Base-by-base conservation (phyloP, 192 early-diverging fungal species). In the Backusella tuberculispora region DNA sequence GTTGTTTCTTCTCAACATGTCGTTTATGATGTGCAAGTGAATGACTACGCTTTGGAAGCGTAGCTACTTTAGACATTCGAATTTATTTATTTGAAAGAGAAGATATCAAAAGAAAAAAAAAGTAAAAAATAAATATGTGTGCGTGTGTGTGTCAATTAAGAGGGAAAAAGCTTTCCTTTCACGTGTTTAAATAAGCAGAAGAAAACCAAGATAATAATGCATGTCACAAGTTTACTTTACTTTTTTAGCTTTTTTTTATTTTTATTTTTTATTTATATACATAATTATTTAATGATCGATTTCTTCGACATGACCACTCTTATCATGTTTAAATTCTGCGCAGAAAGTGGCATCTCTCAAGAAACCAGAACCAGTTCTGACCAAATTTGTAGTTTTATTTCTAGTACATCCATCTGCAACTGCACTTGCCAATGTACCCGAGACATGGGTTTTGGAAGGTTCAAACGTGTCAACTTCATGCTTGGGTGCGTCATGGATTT, bases 241-340 rank as follows among this genome's bases (percentile, higher is more conserved):
- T 67, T 26, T 72, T 56, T 72, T 72, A 60, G 10, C 12, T 63
- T 38, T 60, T 41, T 38, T 56, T 63, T 60, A n/a, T n/a, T n/a
- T n/a, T n/a, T 21, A n/a, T 68, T 68, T 43, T 34, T 34, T 34
- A 34, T 34, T 34, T 34, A 34, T 34, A 34, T 34, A 34, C 29
- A 34, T 34, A 34, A 34, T 34, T 34, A 34, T 34, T 15, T 56
- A 38, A 70, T 76, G 74, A 13, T 76, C 67, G 10, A 76, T 63
- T 37, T 76, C 75, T 34, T 47, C 43, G 12, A 69, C 40, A 26
- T 56, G 29, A 45, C 75, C 67, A 4, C 46, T 43, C 53, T 63
- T 73, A 42, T 46, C 45, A 37, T 76, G 75, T 24, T 70, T 50
- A 26, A 71, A 76, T 24, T 76, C 75, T 0, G 75, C 45, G 26